These are phyloP conservation scores for Colletotrichum neosansevieriae DNA, from an alignment of 2,329 filamentous ascomycete species.

Conservation along the genomic window DNA sequence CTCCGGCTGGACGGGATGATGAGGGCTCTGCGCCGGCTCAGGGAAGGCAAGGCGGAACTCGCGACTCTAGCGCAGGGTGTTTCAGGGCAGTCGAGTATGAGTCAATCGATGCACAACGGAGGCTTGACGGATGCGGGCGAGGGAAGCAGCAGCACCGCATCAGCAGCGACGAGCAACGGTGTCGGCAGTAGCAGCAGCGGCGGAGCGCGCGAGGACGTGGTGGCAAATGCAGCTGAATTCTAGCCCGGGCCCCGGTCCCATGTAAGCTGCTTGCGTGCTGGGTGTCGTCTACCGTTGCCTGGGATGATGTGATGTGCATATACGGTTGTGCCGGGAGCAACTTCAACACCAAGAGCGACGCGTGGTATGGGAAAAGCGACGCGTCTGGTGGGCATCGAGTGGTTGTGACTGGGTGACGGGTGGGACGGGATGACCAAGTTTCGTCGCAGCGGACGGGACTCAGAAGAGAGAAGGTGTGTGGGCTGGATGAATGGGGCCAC, in stretches of 20 bases:
- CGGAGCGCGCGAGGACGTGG: conserved; percentile 24
- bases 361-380: conserved; percentile 39
- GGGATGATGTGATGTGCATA: conserved; percentile 24
- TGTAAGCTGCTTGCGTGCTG: background rate
- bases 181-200: background rate
- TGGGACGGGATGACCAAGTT: conserved; percentile 20
- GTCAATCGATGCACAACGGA: conserved; percentile 33
- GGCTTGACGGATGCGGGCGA: conserved; percentile 33
- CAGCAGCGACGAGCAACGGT: background rate
- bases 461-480: conserved; percentile 10
- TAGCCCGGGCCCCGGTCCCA: conserved; percentile 18
- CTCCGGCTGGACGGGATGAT: conserved; percentile 84
- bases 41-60: conserved; percentile 44
- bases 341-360: conserved; percentile 40
- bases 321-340: background rate
- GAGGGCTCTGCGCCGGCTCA: conserved; percentile 78
- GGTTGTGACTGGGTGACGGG: conserved; percentile 26
- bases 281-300: background rate
- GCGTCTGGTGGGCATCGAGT: conserved; percentile 31
- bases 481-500: conserved; percentile 26
- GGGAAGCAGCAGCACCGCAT: conserved; percentile 27
- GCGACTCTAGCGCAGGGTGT: conserved; percentile 24
- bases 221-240: conserved; percentile 32
- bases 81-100: conserved; percentile 37
- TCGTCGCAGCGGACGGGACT: background rate